These are phyloP conservation scores for Salix viminalis DNA, from an alignment of 345 rosid species.

Conservation along the genomic window DNA sequence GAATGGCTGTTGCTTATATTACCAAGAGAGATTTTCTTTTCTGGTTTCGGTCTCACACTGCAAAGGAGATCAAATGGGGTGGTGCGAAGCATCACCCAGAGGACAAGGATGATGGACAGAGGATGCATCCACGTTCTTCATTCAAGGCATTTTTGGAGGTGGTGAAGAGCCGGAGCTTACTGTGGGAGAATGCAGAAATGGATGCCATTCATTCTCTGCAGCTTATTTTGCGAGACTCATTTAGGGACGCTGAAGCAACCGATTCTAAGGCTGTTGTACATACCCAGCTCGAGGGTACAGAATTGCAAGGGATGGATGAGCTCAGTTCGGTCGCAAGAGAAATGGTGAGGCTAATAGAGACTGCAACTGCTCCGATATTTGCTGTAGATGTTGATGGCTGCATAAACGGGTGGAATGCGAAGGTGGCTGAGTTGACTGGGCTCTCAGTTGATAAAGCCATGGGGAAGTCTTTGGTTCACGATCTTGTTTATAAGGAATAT, in stretches of 20 bases:
- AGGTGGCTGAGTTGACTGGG: slow-evolving; percentile 84
- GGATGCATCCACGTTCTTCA: slow-evolving; percentile 97
- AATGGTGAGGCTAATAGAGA: slow-evolving; percentile 97
- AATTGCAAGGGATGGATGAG: slow-evolving; percentile 79
- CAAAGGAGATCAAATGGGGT: slow-evolving; percentile 98
- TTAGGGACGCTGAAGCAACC: slow-evolving; percentile 65
- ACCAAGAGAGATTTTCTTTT: slow-evolving; percentile 77
- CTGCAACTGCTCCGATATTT: slow-evolving; percentile 97
- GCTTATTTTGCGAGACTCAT: slow-evolving; percentile 89
- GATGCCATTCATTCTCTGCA: slow-evolving; percentile 99
- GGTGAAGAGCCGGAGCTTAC: slow-evolving; percentile 88
- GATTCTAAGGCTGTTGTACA: slow-evolving; percentile 60
- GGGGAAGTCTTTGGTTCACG: slow-evolving; percentile 86
- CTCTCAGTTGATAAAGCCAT: slow-evolving; percentile 88
- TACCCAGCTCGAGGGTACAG: slow-evolving; percentile 49
- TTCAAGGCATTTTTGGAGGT: slow-evolving; percentile 97
- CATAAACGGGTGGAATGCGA: slow-evolving; percentile 95
- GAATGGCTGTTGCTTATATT: slow-evolving; percentile 96
- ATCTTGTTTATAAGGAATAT: slow-evolving; percentile 71
- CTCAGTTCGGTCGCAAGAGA: slow-evolving; percentile 96
- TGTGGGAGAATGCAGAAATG: slow-evolving; percentile 97
- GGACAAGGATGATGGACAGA: slow-evolving; percentile 92
- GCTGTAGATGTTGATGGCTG: slow-evolving; percentile 79
- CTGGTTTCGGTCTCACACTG: slow-evolving; percentile 98
- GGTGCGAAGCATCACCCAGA: slow-evolving; percentile 98